These are phyloP conservation scores for Ogataea methanolica DNA, from an alignment of 805 yeast genomes.

Conservation along the genomic window DNA sequence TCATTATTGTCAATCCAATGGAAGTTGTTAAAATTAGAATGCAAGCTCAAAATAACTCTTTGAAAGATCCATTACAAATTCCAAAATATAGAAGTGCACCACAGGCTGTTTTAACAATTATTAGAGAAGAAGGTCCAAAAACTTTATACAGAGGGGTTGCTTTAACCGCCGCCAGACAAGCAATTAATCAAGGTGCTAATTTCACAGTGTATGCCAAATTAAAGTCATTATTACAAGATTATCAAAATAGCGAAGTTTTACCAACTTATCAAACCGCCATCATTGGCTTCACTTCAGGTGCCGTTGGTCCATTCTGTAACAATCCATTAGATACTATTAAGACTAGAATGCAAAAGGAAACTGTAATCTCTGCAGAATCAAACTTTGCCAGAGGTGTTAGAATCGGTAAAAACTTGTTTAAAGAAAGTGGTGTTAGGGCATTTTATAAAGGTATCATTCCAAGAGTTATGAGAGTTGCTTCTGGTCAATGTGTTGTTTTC, in stretches of 20 bases:
- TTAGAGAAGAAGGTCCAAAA: slow-evolving; percentile 85
- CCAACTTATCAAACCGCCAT: slow-evolving; percentile 94
- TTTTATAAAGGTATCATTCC: slow-evolving; percentile 97
- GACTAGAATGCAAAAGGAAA: slow-evolving; percentile 92
- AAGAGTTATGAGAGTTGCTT: slow-evolving; percentile 98
- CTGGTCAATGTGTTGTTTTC: slow-evolving; percentile 98
- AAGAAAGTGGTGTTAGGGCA: slow-evolving; percentile 85
- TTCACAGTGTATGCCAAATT: slow-evolving; percentile 90
- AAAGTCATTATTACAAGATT: slow-evolving; percentile 62
- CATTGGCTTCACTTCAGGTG: slow-evolving; percentile 91
- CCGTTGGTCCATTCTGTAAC: slow-evolving; percentile 94
- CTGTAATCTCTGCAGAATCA: slow-evolving; percentile 55
- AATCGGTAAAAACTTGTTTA: slow-evolving; percentile 75
- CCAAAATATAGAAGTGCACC: slow-evolving; percentile 92
- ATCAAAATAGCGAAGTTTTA: slow-evolving; percentile 52
- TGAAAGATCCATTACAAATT: slow-evolving; percentile 69
- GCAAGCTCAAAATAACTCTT: slow-evolving; percentile 93
- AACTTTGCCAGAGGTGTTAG: slow-evolving; percentile 75
- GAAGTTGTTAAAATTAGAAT: slow-evolving; percentile 95
- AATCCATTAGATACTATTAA: slow-evolving; percentile 97
- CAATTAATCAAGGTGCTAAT: slow-evolving; percentile 97
- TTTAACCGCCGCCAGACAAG: slow-evolving; percentile 95
- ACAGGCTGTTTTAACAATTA: slow-evolving; percentile 80
- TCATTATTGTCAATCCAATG: slow-evolving; percentile 92
- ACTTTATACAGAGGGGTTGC: slow-evolving; percentile 93